Evolutionary conservation across 345 rosid species (phyloP).

Genomic region (Aquilaria sinensis): DNA sequence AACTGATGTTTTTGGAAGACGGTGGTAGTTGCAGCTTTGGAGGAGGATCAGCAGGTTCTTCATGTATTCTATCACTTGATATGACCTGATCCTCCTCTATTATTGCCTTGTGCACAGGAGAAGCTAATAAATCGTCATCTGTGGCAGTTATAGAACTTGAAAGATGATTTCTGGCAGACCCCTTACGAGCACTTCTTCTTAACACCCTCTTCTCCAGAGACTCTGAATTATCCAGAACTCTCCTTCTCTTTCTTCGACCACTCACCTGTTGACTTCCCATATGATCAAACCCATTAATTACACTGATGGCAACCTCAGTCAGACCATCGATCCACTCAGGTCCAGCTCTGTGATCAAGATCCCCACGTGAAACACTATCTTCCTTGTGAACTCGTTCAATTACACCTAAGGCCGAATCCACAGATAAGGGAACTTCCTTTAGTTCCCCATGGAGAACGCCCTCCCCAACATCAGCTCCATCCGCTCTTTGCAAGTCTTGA

Average conservation of each 20-base stretch:
- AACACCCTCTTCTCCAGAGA: conserved; percentile 36
- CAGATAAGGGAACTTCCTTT: conserved; percentile 37
- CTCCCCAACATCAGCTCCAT: conserved; percentile 18
- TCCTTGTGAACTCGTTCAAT: conserved; percentile 28
- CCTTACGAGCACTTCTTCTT: conserved; percentile 89
- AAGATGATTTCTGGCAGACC: conserved; percentile 32
- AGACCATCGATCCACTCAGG: conserved; percentile 22
- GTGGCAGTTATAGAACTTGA: conserved; percentile 17
- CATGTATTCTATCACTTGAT: conserved; percentile 20
- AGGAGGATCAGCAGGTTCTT: conserved; percentile 41
- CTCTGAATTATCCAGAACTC: conserved; percentile 21
- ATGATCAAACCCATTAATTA: conserved; percentile 27
- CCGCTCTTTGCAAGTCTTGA: conserved; percentile 24
- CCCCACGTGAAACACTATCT: conserved; percentile 13
- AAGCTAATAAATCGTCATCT: conserved; percentile 29
- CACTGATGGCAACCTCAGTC: conserved; percentile 19
- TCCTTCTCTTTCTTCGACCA: conserved; percentile 53
- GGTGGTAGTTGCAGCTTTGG: conserved; percentile 68
- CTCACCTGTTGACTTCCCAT: conserved; percentile 24
- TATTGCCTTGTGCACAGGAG: conserved; percentile 52
- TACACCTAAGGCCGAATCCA: conserved; percentile 27
- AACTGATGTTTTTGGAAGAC: conserved; percentile 51
- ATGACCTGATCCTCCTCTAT: conserved; percentile 44
- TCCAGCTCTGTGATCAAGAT: conserved; percentile 22
- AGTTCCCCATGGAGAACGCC: conserved; percentile 22